Base-by-base conservation (phyloP, 768 basidiomycete species). In the Rhodotorula diobovata region DNA sequence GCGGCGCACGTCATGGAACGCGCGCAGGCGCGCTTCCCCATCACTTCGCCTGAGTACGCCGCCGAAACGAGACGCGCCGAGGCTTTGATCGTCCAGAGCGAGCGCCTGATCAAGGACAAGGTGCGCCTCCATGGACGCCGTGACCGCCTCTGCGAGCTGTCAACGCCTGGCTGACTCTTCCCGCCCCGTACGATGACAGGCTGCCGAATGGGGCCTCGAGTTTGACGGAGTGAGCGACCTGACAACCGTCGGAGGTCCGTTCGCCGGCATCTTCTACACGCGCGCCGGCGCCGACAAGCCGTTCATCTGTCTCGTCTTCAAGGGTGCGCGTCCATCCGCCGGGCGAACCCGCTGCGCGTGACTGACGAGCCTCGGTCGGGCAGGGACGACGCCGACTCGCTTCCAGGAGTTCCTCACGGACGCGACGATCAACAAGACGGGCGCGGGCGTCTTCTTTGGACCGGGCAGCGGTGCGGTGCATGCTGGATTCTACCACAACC, bases 271-370 rank as follows among this genome's bases (percentile, higher is more conserved):
- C 41, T 72, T 72, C 41, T 68, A 46, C 63, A 61, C 66, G 25
- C 46, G 60, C 25, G n/a, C 41, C 34, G 23, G 25, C 11, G 21
- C 28, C 28, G 58, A 28, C 18, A n/a, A 46, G 28, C 71, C 71
- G 14, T 72, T 65, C 63, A 66, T 72, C 59, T 63, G 54, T n/a
- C 59, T 72, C 54, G 30, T 45, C 54, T 68, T 72, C 63, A 72
- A 72, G 34, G 71, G 68, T 64, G 18, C 21, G 62, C 20, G 3
- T 34, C 35, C 8, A 1, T 20, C 16, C 43, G 14, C 32, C 61
- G 1, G 9, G 4, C n/a, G 34, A 18, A 25, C 45, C 25, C 21
- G 46, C 46, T 8, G 39, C 8, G 39, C 39, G 9, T 41, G 39
- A 41, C 21, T 53, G 8, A 30, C 30, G 3, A 21, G 16, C 4